Evolutionary conservation across 1,284 basidiomycete genomes (phyloP), one percentile per base, ranked within the genome.

Genomic region (Pseudozyma tsukubaensis): DNA sequence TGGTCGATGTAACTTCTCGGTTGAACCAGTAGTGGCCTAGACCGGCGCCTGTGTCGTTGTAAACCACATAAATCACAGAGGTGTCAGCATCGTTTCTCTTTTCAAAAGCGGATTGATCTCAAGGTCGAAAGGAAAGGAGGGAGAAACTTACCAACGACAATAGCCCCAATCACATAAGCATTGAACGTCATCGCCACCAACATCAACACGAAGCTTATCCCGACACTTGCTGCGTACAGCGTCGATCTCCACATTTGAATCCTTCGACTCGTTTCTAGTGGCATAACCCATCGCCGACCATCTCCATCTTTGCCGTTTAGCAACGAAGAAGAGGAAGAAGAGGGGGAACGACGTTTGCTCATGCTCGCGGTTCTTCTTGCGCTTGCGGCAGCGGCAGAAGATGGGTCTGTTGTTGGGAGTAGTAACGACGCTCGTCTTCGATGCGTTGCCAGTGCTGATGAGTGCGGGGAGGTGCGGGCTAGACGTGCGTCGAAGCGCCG

Each of bases 101-200:
- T 9, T 18, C 19, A 37, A 37, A 14, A 14, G 36, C 36, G n/a
- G n/a, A n/a, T n/a, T n/a, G n/a, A n/a, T n/a, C 3, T 34, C 35
- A n/a, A 29, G 36, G 21, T 18, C 11, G 19, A 6, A 37, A 11
- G 21, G 8, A 21, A 43, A 14, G 19, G 49, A 24, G 36, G 21
- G 3, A 12, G 3, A 35, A 1, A 56, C 71, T 62, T 66, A 76
- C 79, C 79, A 6, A 53, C 18, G 5, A 81, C 71, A 42, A 81
- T 77, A 2, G 71, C 76, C 5, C 32, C 60, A 13, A 79, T 72
- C 11, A 81, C 40, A 35, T 50, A 81, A 0, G 65, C 70, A 51
- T 81, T 81, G 60, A 80, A 81, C 1, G 78, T 77, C 80, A 81
- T 81, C 18, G 68, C 67, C 0, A 80, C 61, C 24, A 81, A 52